Base-by-base conservation (phyloP, 1,284 basidiomycete genomes). In the Heterobasidion occidentale region DNA sequence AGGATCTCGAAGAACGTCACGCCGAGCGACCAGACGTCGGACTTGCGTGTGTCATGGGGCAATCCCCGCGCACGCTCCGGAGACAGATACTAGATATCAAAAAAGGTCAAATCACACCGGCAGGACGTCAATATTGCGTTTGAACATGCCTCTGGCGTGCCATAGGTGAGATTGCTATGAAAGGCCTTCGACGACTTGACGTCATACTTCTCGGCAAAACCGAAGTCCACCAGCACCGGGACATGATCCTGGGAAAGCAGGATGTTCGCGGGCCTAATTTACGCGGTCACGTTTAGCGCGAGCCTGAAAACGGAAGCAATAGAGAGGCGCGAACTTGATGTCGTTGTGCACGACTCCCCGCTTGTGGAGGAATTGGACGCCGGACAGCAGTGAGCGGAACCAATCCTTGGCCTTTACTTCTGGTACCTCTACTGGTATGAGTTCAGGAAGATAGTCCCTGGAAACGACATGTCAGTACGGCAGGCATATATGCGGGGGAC, bases 1-100 rank as follows among this genome's bases (percentile, higher is more conserved):
- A 97, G 79, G 59, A 97, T 89, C 69, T 98, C 94, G 68, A 94
- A 98, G 69, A 96, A 89, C 0, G 94, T 92, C 36, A 97, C 78
- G 8, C 94, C 94, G 1, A 97, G 81, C 3, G 94, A 89, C 92
- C 93, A 98, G 44, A 97, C 79, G 64, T 98, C 94, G 0, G 90
- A 88, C 68, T 92, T 89, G 55, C 94, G 86, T 51, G 94, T 96
- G 65, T 98, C 94, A 63, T 98, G 94, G 4, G 83, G 81, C 51
- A 88, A 76, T 3, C 92, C 92, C 47, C 84, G 80, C 1, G 94
- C 92, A 8, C 94, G 84, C 67, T 94, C 90, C 0, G 94, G 93
- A 11, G 90, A 88, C 8, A 96, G 81, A 68, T 94, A 94, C 88
- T 92, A 27, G 58, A 15, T 15, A 52, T 14, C 19, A 55, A 19